These are phyloP conservation scores for Fragilaria radians DNA, from an alignment of 108 stramenopile genomes.

Conservation along the genomic window DNA sequence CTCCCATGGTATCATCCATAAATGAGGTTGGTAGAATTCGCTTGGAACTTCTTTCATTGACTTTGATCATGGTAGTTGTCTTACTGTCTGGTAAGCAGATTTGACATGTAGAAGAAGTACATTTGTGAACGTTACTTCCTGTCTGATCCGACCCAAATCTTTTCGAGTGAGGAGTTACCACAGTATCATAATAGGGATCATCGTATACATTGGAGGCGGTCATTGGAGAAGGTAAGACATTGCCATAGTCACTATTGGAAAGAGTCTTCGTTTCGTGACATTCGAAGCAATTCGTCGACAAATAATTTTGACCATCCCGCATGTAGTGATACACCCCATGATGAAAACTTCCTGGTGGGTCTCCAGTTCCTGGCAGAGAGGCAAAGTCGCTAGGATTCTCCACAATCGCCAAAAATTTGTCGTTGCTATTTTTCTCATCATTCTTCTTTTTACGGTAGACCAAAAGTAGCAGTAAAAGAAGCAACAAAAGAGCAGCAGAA, in stretches of 20 bases:
- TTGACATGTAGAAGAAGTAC: conserved; percentile 29
- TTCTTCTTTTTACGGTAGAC: not conserved
- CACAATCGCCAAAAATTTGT: not conserved
- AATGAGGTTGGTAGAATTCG: not conserved
- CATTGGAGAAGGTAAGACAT: conserved; percentile 7
- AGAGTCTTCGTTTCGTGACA: conserved; percentile 23
- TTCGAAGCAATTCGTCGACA: conserved; percentile 33
- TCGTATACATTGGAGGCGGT: conserved; percentile 23
- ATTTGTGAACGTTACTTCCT: conserved; percentile 36
- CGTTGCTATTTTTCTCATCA: not conserved
- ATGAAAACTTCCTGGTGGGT: conserved; percentile 42
- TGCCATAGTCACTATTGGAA: not conserved
- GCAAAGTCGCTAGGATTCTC: not conserved
- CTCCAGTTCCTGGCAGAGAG: conserved; percentile 27
- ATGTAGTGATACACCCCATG: conserved; percentile 44
- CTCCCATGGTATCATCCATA: not conserved
- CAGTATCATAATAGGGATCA: not conserved
- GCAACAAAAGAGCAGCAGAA: not conserved
- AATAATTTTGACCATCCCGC: conserved; percentile 31
- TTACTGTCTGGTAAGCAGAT: not conserved
- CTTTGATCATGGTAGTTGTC: not conserved
- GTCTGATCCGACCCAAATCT: conserved; percentile 21
- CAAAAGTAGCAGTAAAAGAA: not conserved
- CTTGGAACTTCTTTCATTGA: not conserved
- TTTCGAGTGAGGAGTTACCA: conserved; percentile 4